Conservation (phyloP, 305 asterid genomes). For the Andrographis paniculata region DNA sequence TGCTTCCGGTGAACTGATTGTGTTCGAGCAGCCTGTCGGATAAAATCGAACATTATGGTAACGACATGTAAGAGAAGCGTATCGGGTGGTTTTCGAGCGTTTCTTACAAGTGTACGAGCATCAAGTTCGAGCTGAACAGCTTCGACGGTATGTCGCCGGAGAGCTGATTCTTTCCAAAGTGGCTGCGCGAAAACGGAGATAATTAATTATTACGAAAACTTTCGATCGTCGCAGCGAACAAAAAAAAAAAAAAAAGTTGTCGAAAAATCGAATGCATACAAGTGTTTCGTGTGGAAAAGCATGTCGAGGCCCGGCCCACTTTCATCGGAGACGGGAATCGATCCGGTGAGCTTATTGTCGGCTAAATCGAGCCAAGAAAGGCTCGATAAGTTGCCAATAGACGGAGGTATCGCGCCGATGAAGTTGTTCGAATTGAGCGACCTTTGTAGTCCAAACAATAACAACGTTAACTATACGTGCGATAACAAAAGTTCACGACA, state of each 20-base stretch:
- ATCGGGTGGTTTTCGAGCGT: too few relatives aligned
- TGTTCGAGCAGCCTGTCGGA: slow-evolving; percentile 72
- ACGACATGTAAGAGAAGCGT: too few relatives aligned
- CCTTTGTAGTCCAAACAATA: slow-evolving; percentile 29
- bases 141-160: slow-evolving; percentile 60
- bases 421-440: slow-evolving; percentile 70
- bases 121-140: slow-evolving; percentile 46
- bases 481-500: too few relatives aligned
- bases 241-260: slow-evolving; percentile 1
- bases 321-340: slow-evolving; percentile 63
- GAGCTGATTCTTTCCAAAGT: slow-evolving; percentile 65
- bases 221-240: too few relatives aligned
- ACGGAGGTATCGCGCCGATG: slow-evolving; percentile 52
- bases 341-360: slow-evolving; percentile 60
- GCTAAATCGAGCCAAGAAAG: slow-evolving; percentile 81
- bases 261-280: slow-evolving; percentile 31
- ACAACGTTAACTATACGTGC: slow-evolving; percentile 3
- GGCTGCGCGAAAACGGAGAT: slow-evolving; percentile 38
- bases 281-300: slow-evolving; percentile 57
- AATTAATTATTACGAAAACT: slow-evolving; percentile 5
- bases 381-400: slow-evolving; percentile 38
- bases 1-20: slow-evolving; percentile 48
- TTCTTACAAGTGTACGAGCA: slow-evolving; percentile 69
- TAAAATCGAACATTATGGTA: too few relatives aligned
- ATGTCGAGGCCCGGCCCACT: slow-evolving; percentile 64